These are phyloP conservation scores for Geotrichum australiense DNA, from an alignment of 1,139 yeast species.

Conservation along the genomic window DNA sequence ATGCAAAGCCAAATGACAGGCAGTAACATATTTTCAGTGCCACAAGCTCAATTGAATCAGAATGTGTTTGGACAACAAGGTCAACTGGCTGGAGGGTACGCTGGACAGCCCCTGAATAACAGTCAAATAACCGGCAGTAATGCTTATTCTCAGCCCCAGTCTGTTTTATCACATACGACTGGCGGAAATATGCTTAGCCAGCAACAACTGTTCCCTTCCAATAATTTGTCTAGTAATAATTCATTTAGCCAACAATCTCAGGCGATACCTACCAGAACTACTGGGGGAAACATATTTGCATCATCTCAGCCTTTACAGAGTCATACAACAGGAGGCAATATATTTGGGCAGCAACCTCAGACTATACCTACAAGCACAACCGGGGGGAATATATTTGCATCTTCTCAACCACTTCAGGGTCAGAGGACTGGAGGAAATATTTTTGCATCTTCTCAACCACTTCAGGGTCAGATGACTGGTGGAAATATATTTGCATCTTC, in stretches of 20 bases:
- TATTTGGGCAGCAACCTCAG: not conserved
- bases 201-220: too few species aligned
- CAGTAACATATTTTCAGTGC: not conserved
- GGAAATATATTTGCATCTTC: conserved; percentile 1
- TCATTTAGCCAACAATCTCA: too few species aligned
- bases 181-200: too few species aligned
- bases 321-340: conserved; percentile 6
- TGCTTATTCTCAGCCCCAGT: not conserved
- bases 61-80: too few species aligned
- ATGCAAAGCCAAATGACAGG: conserved; percentile 3
- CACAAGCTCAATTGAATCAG: too few species aligned
- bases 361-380: not conserved
- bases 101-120: not conserved
- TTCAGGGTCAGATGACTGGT: conserved; percentile 4
- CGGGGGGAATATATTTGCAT: conserved; percentile 25
- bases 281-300: conserved; percentile 13
- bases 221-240: too few species aligned
- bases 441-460: conserved; percentile 12
- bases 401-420: conserved; percentile 23
- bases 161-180: too few species aligned
- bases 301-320: not conserved
- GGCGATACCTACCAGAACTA: conserved; percentile 6
- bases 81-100: too few species aligned
- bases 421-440: conserved; percentile 9
- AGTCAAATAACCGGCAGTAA: conserved; percentile 8